Evolutionary conservation across 2,329 filamentous ascomycete species (phyloP).

Genomic region (Sclerotinia glacialis): DNA sequence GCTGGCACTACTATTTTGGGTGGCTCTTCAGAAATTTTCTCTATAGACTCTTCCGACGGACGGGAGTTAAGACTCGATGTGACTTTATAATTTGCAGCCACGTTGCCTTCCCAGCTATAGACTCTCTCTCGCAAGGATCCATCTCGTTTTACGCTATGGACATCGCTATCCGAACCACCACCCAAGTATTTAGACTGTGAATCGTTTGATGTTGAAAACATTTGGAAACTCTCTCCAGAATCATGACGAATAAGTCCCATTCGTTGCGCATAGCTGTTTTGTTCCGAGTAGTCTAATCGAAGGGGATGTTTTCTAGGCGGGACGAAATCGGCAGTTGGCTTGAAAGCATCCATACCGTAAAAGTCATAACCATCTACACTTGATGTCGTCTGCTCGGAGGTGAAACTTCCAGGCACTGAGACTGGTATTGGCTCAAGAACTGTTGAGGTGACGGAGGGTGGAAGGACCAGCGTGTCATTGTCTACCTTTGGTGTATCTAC

Average conservation of each 20-base stretch:
- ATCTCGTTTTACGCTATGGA: slow-evolving; percentile 26
- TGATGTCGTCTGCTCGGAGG: slow-evolving; percentile 27
- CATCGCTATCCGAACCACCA: slow-evolving; percentile 37
- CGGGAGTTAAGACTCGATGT: slow-evolving; percentile 27
- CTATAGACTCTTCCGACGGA: slow-evolving; percentile 17
- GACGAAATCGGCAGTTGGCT: slow-evolving; percentile 53
- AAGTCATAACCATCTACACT: slow-evolving; percentile 60
- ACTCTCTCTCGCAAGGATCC: slow-evolving; percentile 32
- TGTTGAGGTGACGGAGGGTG: slow-evolving; percentile 32
- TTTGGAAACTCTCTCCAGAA: slow-evolving; percentile 58
- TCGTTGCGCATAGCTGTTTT: slow-evolving; percentile 25
- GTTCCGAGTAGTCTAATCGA: slow-evolving; percentile 38
- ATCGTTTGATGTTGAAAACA: slow-evolving; percentile 58
- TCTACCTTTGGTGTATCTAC: slow-evolving; percentile 38
- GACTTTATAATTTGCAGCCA: slow-evolving; percentile 22
- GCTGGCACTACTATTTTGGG: not conserved
- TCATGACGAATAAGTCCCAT: slow-evolving; percentile 48
- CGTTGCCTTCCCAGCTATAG: slow-evolving; percentile 37
- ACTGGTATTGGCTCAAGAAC: slow-evolving; percentile 35
- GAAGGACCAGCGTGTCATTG: slow-evolving; percentile 34
- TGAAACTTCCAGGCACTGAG: slow-evolving; percentile 27
- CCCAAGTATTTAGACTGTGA: slow-evolving; percentile 43
- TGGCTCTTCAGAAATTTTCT: slow-evolving; percentile 14
- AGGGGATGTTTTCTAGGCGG: slow-evolving; percentile 44
- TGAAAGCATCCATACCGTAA: slow-evolving; percentile 56